phyloP scores from a whole-genome alignment of 208 protist species.

The Giardia duodenalis region DNA sequence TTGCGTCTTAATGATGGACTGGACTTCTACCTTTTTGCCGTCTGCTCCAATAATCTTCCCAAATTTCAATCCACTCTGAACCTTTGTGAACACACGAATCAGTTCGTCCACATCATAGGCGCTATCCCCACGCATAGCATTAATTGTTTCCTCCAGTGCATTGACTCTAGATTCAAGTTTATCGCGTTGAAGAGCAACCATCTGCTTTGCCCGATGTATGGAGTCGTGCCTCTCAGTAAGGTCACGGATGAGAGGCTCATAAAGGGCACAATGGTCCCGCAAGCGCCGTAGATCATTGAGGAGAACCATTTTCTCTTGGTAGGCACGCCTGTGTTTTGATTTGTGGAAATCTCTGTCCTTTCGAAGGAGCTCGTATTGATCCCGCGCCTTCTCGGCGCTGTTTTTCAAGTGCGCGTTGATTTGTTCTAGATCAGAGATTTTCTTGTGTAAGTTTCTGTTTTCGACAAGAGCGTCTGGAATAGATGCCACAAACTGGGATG shows the following conservation, averaged over 20 bases:
- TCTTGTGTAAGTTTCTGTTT: background rate
- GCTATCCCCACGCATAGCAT: background rate
- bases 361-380: background rate
- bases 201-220: background rate
- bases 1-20: background rate
- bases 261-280: background rate
- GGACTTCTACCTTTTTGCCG: background rate
- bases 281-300: background rate
- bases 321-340: background rate
- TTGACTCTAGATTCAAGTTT: background rate
- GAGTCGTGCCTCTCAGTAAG: background rate
- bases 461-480: constrained; percentile 2
- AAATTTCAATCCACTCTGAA: background rate
- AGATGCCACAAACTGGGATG: background rate
- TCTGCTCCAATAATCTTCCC: background rate
- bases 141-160: background rate
- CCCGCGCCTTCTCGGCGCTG: background rate
- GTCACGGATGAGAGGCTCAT: background rate
- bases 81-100: background rate
- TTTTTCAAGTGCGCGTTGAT: background rate
- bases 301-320: background rate
- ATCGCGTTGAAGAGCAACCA: background rate
- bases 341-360: background rate
- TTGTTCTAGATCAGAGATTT: background rate
- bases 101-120: background rate